These are phyloP conservation scores for Pistacia integerrima DNA, from an alignment of 345 rosid genomes.

Conservation along the genomic window DNA sequence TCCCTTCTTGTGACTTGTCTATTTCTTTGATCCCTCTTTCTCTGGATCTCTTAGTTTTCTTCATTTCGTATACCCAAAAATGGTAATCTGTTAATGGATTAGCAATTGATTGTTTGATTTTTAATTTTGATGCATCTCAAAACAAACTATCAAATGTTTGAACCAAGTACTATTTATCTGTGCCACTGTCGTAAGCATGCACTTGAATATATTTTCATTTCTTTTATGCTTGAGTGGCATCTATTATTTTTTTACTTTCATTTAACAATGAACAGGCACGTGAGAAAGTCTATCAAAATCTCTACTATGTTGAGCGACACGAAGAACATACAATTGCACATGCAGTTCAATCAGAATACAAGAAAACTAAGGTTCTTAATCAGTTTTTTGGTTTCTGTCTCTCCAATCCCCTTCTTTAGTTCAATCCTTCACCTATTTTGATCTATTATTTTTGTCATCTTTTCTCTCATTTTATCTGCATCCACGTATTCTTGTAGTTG, in stretches of 20 bases:
- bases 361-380: conserved; percentile 86
- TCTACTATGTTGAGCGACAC: conserved; percentile 83
- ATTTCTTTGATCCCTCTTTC: no score
- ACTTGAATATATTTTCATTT: not conserved
- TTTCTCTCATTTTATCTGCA: not conserved
- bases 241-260: not conserved
- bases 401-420: not conserved
- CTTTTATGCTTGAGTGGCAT: conserved; percentile 1
- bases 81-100: no score
- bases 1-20: no score
- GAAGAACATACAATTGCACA: conserved; percentile 98
- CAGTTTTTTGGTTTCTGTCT: not conserved
- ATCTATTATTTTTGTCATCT: not conserved
- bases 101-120: no score
- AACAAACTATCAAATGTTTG: no score
- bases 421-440: not conserved
- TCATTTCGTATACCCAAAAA: no score
- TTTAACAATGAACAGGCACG: conserved; percentile 58
- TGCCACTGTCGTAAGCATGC: no score
- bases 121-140: no score
- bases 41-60: no score
- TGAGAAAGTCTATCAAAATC: conserved; percentile 96
- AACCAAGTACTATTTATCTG: no score
- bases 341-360: conserved; percentile 72
- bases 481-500: conserved; percentile 42